These are phyloP conservation scores for Azolla pinnata DNA, from an alignment of 75 land plant species.

Conservation along the genomic window DNA sequence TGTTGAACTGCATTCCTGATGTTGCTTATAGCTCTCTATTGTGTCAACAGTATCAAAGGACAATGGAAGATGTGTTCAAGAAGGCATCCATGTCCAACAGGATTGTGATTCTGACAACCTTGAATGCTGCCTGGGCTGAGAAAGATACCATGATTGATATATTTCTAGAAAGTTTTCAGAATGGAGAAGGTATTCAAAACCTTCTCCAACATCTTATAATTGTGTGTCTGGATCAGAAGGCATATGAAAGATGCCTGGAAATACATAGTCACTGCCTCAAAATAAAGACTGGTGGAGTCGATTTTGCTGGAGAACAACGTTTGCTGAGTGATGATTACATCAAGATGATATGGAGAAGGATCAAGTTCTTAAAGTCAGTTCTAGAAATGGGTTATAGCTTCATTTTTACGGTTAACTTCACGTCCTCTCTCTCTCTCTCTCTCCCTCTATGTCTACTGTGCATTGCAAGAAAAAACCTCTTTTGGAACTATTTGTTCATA, in stretches of 20 bases:
- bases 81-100: conserved; percentile 43
- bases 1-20: too few relatives aligned
- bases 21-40: too few relatives aligned
- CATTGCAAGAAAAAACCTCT: not conserved
- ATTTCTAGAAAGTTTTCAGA: conserved; percentile 50
- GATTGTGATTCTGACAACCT: conserved; percentile 53
- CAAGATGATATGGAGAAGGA: conserved; percentile 84
- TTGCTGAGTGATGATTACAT: conserved; percentile 67
- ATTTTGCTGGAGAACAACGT: conserved; percentile 44
- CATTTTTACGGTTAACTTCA: conserved; percentile 19
- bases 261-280: conserved; percentile 40
- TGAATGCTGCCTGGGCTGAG: conserved; percentile 62
- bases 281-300: conserved; percentile 42
- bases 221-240: conserved; percentile 49
- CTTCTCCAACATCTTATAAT: conserved; percentile 46
- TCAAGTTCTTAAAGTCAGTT: conserved; percentile 15
- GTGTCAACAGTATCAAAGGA: not conserved
- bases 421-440: not conserved
- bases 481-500: not conserved
- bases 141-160: conserved; percentile 50
- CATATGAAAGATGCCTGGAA: conserved; percentile 45
- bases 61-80: conserved; percentile 24
- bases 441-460: not conserved
- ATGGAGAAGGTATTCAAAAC: conserved; percentile 42
- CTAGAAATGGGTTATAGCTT: conserved; percentile 26